Evolutionary conservation across 1,139 yeast genomes (phyloP), one percentile per base, ranked within the genome.

Genomic region (Debaryomycetaceae sp.): DNA sequence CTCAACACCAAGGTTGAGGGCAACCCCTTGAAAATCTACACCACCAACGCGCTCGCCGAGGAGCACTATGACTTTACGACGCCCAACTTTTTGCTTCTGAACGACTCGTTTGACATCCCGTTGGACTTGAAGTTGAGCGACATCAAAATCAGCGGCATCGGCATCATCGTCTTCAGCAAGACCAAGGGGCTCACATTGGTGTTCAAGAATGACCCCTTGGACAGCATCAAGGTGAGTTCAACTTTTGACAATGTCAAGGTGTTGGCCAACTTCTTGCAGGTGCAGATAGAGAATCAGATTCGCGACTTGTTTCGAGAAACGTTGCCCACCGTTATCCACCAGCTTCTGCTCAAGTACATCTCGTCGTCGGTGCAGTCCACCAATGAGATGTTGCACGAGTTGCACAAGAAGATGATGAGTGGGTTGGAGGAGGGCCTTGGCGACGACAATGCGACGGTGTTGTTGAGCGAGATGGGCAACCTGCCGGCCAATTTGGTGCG

Each of bases 211-310:
- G 96, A 86, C 54, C 95, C 95, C 0, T 65, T 86, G 37, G 94
- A 84, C 43, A 75, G 81, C 18, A 84, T 86, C 39, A 78, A 78
- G 41, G 95, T 86, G 7, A 76, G 80, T 36, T 83, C 94, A 6
- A 82, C 95, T 10, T 85, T 86, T 57, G 95, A 86, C 54, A 77
- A 82, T 25, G 83, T 86, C 25, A 85, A 83, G 34, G 89, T 86
- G 1, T 75, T 86, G 47, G 93, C 94, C 12, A 72, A 78, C 38
- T 83, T 84, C 43, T 58, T 86, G 35, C 95, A 86, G 49, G 73
- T 73, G 28, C 93, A 85, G 51, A 86, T 86, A 40, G 95, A 86
- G 51, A 72, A 68, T 35, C 93, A 84, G 52, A 80, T 86, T 25
- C 62, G 94, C 34, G 85, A 81, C 34, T 60, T 86, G 41, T 85